Evolutionary conservation across 2,329 filamentous ascomycete genomes (phyloP).

Genomic region (Coccinonectria pachysandricola): DNA sequence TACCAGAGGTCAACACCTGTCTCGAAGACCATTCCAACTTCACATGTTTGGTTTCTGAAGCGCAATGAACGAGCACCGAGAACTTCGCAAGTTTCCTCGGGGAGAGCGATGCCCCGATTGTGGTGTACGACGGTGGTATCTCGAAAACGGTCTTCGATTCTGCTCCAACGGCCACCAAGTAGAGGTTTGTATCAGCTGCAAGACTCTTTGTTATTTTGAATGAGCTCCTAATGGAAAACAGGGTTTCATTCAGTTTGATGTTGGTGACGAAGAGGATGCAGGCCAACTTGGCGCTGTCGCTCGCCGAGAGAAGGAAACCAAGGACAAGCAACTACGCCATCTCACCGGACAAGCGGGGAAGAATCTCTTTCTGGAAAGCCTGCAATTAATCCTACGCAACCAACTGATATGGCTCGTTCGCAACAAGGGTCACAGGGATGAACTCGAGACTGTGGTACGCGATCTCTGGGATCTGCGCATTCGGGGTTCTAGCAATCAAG

Average conservation of each 20-base stretch:
- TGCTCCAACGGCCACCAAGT: constrained; percentile 74
- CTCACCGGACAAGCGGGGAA: constrained; percentile 58
- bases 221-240: constrained; percentile 12
- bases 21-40: not conserved
- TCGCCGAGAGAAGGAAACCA: constrained; percentile 47
- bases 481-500: constrained; percentile 31
- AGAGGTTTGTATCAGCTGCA: constrained; percentile 42
- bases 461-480: constrained; percentile 76
- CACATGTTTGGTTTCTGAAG: constrained; percentile 1
- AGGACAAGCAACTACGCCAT: constrained; percentile 43
- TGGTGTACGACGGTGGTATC: constrained; percentile 60
- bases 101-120: constrained; percentile 53
- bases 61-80: constrained; percentile 30
- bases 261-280: constrained; percentile 62
- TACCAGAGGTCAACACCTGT: too few species aligned
- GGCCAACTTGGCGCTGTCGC: constrained; percentile 45
- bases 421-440: constrained; percentile 52
- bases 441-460: constrained; percentile 68
- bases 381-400: constrained; percentile 76
- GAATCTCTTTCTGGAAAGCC: constrained; percentile 70
- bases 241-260: constrained; percentile 46
- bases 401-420: constrained; percentile 67
- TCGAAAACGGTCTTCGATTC: constrained; percentile 67
- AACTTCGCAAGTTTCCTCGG: constrained; percentile 40
- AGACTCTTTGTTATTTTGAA: not conserved